Percentiles rank a stretch among this genome's conserved stretches.
These are phyloP conservation scores for Globisporangium rhizosaccharum DNA, from an alignment of 352 stramenopile species.

Conservation along the genomic window DNA sequence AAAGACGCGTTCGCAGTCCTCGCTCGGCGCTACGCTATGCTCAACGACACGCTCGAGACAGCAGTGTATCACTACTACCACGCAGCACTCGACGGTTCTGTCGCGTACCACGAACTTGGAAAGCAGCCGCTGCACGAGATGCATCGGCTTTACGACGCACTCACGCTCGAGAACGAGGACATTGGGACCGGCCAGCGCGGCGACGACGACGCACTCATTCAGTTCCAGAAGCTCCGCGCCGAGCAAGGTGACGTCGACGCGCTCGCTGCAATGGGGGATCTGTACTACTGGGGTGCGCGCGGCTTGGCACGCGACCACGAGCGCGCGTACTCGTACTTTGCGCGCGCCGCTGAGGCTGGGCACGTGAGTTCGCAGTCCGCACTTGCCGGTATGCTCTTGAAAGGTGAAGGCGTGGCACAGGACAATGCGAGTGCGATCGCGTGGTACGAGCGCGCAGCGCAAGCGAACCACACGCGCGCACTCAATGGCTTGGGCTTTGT, in stretches of 20 bases:
- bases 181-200: constrained; percentile 53
- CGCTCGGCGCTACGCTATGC: constrained; percentile 30
- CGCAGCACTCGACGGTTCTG: constrained; percentile 36
- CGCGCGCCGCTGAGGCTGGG: constrained; percentile 50
- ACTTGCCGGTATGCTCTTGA: constrained; percentile 82
- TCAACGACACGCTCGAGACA: constrained; percentile 23
- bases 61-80: constrained; percentile 59
- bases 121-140: constrained; percentile 78
- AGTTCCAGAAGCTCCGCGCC: constrained; percentile 78
- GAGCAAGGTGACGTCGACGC: constrained; percentile 71
- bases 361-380: constrained; percentile 57
- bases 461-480: constrained; percentile 65
- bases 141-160: constrained; percentile 62
- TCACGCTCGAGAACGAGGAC: constrained; percentile 21
- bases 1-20: constrained; percentile 56
- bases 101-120: constrained; percentile 56
- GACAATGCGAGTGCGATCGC: constrained; percentile 68
- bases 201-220: constrained; percentile 83
- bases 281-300: constrained; percentile 87
- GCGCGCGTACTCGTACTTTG: constrained; percentile 71
- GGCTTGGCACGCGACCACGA: constrained; percentile 67
- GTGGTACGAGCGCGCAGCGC: constrained; percentile 72
- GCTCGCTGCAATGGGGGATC: constrained; percentile 81
- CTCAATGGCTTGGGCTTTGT: constrained; percentile 89
- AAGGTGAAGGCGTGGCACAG: constrained; percentile 72